phyloP scores from a whole-genome alignment of 164 flowering plant genomes.

The Aristolochia californica region DNA sequence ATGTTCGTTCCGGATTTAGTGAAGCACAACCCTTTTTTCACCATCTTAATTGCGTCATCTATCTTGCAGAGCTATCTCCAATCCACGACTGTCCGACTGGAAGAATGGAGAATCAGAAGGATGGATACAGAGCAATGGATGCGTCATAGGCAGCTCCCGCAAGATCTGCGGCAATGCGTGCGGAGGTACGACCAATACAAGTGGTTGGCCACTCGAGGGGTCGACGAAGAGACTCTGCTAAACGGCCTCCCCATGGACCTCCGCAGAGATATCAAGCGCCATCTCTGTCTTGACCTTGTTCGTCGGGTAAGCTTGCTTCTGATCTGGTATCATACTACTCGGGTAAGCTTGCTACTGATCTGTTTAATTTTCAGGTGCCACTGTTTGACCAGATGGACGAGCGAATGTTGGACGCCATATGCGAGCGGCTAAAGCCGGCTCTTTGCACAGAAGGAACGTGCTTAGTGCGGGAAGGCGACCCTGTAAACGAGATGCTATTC shows the following conservation, averaged over 20 bases:
- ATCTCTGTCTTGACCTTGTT: conserved; percentile 83
- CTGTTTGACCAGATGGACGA: conserved; percentile 93
- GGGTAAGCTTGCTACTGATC: too few species aligned
- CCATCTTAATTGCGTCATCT: too few species aligned
- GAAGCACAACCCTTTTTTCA: too few species aligned
- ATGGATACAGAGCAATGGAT: conserved; percentile 95
- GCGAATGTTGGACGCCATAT: conserved; percentile 79
- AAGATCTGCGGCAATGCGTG: conserved; percentile 51
- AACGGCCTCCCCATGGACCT: conserved; percentile 77
- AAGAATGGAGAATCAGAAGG: conserved; percentile 90
- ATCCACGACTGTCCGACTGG: conserved; percentile 75
- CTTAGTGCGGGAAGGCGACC: conserved; percentile 85
- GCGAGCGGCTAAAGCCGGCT: conserved; percentile 87
- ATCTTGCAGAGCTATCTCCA: conserved; percentile 78
- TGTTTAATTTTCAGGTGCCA: conserved; percentile 69
- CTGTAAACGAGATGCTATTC: conserved; percentile 85
- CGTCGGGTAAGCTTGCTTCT: conserved; percentile 70
- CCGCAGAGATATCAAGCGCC: conserved; percentile 84
- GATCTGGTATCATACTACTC: too few species aligned
- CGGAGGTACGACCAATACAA: conserved; percentile 78
- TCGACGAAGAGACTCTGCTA: conserved; percentile 74
- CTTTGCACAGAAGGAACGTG: conserved; percentile 64
- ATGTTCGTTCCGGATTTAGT: too few species aligned
- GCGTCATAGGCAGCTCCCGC: conserved; percentile 90
- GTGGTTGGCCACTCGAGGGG: conserved; percentile 92